These are phyloP conservation scores for Boletellus ananas DNA, from an alignment of 768 basidiomycete genomes.

Conservation along the genomic window DNA sequence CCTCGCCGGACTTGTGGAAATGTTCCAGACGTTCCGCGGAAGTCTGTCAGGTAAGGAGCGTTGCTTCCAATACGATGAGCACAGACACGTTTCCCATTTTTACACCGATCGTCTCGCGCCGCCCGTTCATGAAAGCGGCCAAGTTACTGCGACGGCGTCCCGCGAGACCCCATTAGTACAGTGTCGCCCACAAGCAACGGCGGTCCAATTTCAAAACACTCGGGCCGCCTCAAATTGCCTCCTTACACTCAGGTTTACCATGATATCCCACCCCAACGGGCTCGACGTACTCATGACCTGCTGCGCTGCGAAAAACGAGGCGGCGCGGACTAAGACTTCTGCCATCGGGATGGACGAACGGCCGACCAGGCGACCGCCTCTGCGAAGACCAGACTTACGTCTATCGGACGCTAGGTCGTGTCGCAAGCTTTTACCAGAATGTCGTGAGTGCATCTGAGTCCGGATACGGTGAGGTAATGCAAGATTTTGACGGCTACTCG, in stretches of 20 bases:
- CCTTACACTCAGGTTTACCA: too few relatives aligned
- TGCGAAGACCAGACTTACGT: conserved; percentile 8
- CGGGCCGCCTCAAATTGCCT: neutral
- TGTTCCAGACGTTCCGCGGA: neutral
- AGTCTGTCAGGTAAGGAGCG: neutral
- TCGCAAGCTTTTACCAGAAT: neutral
- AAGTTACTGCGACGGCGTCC: conserved; percentile 1
- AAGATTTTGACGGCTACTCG: neutral
- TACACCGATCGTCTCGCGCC: conserved; percentile 1
- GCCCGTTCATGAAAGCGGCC: neutral
- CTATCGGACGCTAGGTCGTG: neutral
- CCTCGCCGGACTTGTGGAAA: neutral
- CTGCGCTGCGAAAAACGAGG: too few relatives aligned
- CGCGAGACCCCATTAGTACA: neutral
- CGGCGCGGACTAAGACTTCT: neutral
- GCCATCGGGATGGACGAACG: neutral
- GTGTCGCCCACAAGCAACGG: neutral
- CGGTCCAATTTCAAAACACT: neutral
- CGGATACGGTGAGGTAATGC: conserved; percentile 14
- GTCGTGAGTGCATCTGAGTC: neutral
- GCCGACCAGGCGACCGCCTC: neutral
- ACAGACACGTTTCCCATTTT: conserved; percentile 3
- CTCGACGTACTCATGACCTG: too few relatives aligned
- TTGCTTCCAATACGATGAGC: neutral
- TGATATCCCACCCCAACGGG: too few relatives aligned